Conservation (phyloP, 2,329 filamentous ascomycete genomes). For the Hymenoscyphus fructigenus region DNA sequence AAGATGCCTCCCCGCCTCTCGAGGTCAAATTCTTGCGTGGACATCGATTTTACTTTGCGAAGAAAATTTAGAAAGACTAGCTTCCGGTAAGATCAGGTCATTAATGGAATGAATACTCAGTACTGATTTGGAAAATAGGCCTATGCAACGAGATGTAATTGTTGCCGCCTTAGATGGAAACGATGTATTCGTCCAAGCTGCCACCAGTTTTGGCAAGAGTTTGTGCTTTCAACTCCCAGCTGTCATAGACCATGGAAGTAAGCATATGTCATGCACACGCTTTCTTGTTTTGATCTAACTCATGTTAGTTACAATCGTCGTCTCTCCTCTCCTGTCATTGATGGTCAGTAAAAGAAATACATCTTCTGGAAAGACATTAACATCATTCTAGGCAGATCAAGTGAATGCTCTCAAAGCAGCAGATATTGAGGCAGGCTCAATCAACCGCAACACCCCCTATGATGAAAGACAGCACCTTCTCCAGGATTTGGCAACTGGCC, state of each 20-base stretch:
- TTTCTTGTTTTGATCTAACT: slow-evolving; percentile 20
- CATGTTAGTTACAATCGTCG: slow-evolving; percentile 74
- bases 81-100: slow-evolving; percentile 57
- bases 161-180: slow-evolving; percentile 74
- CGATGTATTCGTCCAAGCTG: slow-evolving; percentile 92
- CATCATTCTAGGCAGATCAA: slow-evolving; percentile 72
- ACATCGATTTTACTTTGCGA: slow-evolving; percentile 73
- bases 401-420: slow-evolving; percentile 74
- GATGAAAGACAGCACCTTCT: slow-evolving; percentile 68
- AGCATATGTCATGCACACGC: slow-evolving; percentile 40
- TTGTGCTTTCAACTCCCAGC: slow-evolving; percentile 91
- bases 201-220: slow-evolving; percentile 89
- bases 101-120: not conserved
- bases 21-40: slow-evolving; percentile 52
- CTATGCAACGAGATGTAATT: slow-evolving; percentile 85
- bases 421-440: slow-evolving; percentile 76
- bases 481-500: slow-evolving; percentile 80
- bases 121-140: slow-evolving; percentile 49
- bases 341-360: slow-evolving; percentile 58
- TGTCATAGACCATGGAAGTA: slow-evolving; percentile 81
- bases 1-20: slow-evolving; percentile 38
- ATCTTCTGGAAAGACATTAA: not conserved
- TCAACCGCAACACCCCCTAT: slow-evolving; percentile 77
- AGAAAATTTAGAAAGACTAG: slow-evolving; percentile 70
- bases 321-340: slow-evolving; percentile 83